Evolutionary conservation across 2,329 filamentous ascomycete genomes (phyloP).

Genomic region (Colletotrichum aenigma): DNA sequence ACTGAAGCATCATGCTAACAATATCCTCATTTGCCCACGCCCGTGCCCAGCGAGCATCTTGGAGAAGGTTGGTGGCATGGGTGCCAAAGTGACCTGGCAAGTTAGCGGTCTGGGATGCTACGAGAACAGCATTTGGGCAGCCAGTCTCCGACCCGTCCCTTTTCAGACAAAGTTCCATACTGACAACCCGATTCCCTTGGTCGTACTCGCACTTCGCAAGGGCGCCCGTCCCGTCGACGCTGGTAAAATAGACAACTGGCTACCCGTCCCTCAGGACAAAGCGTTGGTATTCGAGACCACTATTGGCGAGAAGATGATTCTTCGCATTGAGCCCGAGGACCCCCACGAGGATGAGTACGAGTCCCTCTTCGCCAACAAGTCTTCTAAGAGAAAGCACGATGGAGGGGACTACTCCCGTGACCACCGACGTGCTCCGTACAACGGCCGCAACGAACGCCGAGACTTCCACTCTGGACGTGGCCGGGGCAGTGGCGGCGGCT

Average conservation of each 20-base stretch:
- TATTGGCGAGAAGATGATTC: constrained; percentile 84
- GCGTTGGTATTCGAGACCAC: constrained; percentile 80
- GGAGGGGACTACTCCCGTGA: constrained; percentile 32
- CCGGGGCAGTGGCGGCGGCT: constrained; percentile 35
- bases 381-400: constrained; percentile 63
- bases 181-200: constrained; percentile 77
- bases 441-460: constrained; percentile 44
- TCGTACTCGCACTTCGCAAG: constrained; percentile 82
- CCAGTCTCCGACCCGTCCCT: constrained; percentile 75
- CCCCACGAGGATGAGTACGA: constrained; percentile 67
- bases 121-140: constrained; percentile 88
- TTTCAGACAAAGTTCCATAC: constrained; percentile 73
- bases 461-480: constrained; percentile 48
- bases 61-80: constrained; percentile 85
- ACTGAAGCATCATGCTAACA: constrained; percentile 83
- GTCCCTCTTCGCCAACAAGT: constrained; percentile 63
- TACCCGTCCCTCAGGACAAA: constrained; percentile 72
- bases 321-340: constrained; percentile 79
- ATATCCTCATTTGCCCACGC: constrained; percentile 85
- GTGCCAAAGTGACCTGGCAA: constrained; percentile 82
- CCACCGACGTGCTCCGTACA: constrained; percentile 28
- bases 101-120: constrained; percentile 76
- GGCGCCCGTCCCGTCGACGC: constrained; percentile 81
- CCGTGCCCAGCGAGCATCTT: constrained; percentile 75
- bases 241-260: constrained; percentile 82